Evolutionary conservation across 2,329 filamentous ascomycete genomes (phyloP).

Genomic region (Penicillium verrucosum): DNA sequence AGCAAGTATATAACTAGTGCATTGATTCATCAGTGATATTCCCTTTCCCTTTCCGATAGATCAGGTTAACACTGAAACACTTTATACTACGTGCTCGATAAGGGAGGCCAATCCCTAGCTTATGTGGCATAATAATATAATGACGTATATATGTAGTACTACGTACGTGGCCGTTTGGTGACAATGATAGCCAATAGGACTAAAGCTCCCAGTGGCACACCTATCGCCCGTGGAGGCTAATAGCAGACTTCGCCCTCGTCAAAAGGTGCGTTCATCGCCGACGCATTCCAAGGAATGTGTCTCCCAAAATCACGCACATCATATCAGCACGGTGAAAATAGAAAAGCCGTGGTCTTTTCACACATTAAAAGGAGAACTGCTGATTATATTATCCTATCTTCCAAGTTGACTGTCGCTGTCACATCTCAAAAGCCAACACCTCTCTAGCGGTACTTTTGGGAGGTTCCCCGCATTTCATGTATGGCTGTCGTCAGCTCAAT

Average conservation of each 20-base stretch:
- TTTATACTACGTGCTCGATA: not conserved
- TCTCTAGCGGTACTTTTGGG: not conserved
- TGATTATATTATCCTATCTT: not conserved
- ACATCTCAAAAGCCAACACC: not conserved
- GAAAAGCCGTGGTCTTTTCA: no score
- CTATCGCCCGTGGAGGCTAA: not conserved
- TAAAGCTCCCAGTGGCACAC: not conserved
- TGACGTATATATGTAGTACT: not conserved
- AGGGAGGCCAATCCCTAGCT: not conserved
- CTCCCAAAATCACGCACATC: not conserved
- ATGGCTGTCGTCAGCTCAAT: not conserved
- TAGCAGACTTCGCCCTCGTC: not conserved
- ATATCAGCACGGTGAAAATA: not conserved
- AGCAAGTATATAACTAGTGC: not conserved
- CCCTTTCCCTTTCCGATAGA: not conserved
- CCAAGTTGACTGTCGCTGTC: not conserved
- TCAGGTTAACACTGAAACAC: not conserved
- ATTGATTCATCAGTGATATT: not conserved
- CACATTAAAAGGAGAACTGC: not conserved
- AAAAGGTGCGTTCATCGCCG: not conserved
- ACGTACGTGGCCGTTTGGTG: not conserved
- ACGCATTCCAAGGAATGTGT: not conserved
- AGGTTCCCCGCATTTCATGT: slow-evolving; percentile 2
- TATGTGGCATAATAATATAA: not conserved
- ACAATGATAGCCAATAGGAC: not conserved